Evolutionary conservation across 345 rosid genomes (phyloP).

Genomic region (thale cress (Arabidopsis thaliana)): DNA sequence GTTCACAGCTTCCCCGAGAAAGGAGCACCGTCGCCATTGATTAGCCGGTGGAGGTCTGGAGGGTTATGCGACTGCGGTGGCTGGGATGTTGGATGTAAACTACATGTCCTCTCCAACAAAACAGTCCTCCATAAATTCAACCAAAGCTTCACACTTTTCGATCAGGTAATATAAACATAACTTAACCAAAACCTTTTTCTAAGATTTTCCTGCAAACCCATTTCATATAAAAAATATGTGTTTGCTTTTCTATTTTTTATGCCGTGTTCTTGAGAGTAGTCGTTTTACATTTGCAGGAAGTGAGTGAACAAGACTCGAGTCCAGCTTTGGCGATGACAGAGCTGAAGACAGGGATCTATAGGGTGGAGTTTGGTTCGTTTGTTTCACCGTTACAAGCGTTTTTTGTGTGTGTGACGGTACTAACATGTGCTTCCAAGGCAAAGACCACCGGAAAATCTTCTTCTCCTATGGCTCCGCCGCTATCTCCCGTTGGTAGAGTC

Average conservation of each 20-base stretch:
- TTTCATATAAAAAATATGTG: not conserved
- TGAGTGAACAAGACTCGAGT: conserved; percentile 23
- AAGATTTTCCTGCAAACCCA: not conserved
- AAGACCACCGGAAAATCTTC: conserved; percentile 23
- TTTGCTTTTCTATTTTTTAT: not conserved
- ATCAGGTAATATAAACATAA: conserved; percentile 53
- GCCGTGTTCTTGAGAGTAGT: not conserved
- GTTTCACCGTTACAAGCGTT: conserved; percentile 79
- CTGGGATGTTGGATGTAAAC: conserved; percentile 93
- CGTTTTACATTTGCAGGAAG: conserved; percentile 27
- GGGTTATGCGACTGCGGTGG: conserved; percentile 98
- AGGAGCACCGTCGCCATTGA: conserved; percentile 78
- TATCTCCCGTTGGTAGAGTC: conserved; percentile 84
- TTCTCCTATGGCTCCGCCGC: conserved; percentile 70
- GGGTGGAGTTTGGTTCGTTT: conserved; percentile 64
- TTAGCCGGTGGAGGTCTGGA: conserved; percentile 77
- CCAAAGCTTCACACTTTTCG: conserved; percentile 60
- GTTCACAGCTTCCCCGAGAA: conserved; percentile 70
- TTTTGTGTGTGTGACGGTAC: conserved; percentile 64
- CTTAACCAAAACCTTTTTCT: not conserved
- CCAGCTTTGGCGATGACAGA: conserved; percentile 63
- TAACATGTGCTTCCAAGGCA: conserved; percentile 47
- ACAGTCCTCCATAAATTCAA: conserved; percentile 34
- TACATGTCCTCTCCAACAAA: conserved; percentile 57
- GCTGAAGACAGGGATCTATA: conserved; percentile 61